Evolutionary conservation across 495 filamentous ascomycete genomes (phyloP), one percentile per base, ranked within the genome.

Genomic region (Hypoxylon rickii): DNA sequence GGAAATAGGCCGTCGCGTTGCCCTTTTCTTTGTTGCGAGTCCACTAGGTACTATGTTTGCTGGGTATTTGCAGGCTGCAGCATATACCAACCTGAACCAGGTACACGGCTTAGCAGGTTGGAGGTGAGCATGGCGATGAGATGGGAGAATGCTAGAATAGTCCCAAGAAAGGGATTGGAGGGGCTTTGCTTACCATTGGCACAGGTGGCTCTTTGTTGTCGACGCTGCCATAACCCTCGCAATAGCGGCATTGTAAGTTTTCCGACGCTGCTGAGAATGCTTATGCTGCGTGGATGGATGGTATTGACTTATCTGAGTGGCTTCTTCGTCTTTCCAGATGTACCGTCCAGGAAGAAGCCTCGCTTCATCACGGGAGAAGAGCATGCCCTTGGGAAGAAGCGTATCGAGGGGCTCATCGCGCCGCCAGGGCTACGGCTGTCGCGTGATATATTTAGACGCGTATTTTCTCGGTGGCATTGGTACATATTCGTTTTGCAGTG

Each of bases 1-100:
- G 2, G 65, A 65, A 16, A 58, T 68, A 21, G 51, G 41, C 0
- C 68, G 71, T 16, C 67, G 69, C 3, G 64, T 47, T 19, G 65
- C 53, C 34, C 64, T 76, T 17, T 75, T 72, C 47, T 66, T 65
- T 40, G 68, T 69, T 20, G 65, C 65, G 18, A 71, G 70, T 1
- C 56, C 57, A n/a, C 43, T 61, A 1, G 66, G 64, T 7, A 64
- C 60, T 18, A 63, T 69, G 64, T 61, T 69, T 40, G 56, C 63
- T 5, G 66, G 66, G 5, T 77, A 79, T 42, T 72, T 83, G 26
- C 77, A 81, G 45, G 75, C 76, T 2, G 76, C 72, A 1, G 75
- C 77, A 31, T 71, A 80, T 49, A 70, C 66, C 10, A 72, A 66
- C 21, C 52, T 82, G 40, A 61, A 81, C 31, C 77, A 76, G 17